Conservation (phyloP, 2,329 filamentous ascomycete species). For the Botrytis deweyae region DNA sequence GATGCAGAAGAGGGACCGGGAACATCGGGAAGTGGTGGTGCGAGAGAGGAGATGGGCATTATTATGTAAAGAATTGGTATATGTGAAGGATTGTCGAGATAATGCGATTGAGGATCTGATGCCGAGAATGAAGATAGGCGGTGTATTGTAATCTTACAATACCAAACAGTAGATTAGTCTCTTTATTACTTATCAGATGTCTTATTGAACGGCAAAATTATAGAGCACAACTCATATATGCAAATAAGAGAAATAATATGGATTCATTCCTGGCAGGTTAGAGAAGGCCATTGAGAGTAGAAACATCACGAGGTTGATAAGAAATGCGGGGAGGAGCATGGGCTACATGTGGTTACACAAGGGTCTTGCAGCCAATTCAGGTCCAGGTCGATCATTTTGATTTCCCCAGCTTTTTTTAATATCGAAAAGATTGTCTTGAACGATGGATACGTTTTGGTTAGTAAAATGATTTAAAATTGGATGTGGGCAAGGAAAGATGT, state of each 20-base stretch:
- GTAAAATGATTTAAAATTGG: neutral
- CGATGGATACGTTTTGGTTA: neutral
- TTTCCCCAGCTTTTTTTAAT: neutral
- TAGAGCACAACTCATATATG: neutral
- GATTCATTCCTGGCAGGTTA: neutral
- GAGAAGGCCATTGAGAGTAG: neutral
- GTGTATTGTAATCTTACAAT: conserved; percentile 5
- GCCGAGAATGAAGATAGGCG: neutral
- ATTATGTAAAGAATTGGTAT: conserved; percentile 1
- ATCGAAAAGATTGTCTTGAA: neutral
- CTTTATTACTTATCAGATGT: neutral
- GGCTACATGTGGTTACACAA: neutral
- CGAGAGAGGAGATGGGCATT: conserved; percentile 18
- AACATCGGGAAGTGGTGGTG: neutral
- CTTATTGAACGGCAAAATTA: neutral
- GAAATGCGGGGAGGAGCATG: conserved; percentile 15
- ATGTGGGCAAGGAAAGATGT: too few species aligned
- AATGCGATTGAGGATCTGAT: neutral
- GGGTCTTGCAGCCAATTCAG: neutral
- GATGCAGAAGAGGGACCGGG: conserved; percentile 3
- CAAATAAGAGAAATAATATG: neutral
- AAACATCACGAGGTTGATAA: conserved; percentile 18
- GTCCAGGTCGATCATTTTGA: neutral
- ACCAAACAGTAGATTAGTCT: neutral
- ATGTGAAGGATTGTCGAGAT: neutral